Evolutionary conservation across 495 filamentous ascomycete genomes (phyloP).

Genomic region (Trichodelitschia bisporula): DNA sequence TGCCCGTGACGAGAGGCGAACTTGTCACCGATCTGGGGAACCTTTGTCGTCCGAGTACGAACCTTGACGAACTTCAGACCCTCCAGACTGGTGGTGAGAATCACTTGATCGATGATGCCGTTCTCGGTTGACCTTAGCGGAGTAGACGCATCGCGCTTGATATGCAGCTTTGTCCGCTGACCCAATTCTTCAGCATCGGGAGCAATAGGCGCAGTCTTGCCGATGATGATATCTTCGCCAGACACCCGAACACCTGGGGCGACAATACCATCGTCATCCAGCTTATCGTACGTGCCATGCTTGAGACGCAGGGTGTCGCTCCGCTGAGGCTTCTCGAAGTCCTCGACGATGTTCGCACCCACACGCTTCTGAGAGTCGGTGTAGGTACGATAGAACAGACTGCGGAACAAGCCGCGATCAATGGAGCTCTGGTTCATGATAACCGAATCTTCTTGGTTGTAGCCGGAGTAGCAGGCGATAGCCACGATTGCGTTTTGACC

Average conservation of each 20-base stretch:
- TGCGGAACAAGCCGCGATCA: constrained; percentile 88
- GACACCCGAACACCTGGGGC: constrained; percentile 81
- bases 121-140: constrained; percentile 86
- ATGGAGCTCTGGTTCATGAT: constrained; percentile 99
- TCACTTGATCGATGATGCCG: constrained; percentile 82
- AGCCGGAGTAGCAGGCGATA: constrained; percentile 92
- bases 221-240: constrained; percentile 97
- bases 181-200: constrained; percentile 86
- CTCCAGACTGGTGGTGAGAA: constrained; percentile 79
- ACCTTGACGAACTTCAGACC: constrained; percentile 89
- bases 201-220: constrained; percentile 85
- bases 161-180: constrained; percentile 65
- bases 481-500: constrained; percentile 98
- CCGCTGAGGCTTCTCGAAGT: constrained; percentile 85
- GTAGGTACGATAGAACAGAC: constrained; percentile 93
- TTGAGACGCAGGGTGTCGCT: constrained; percentile 70
- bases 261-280: constrained; percentile 86
- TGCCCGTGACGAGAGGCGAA: constrained; percentile 98
- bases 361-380: constrained; percentile 88
- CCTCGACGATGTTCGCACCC: constrained; percentile 67
- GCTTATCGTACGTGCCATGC: constrained; percentile 92
- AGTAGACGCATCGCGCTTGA: constrained; percentile 85
- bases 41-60: constrained; percentile 86
- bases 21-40: constrained; percentile 97
- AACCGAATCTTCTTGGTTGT: constrained; percentile 99